These are phyloP conservation scores for Aspergillus viridinutans DNA, from an alignment of 2,329 filamentous ascomycete genomes.

Conservation along the genomic window DNA sequence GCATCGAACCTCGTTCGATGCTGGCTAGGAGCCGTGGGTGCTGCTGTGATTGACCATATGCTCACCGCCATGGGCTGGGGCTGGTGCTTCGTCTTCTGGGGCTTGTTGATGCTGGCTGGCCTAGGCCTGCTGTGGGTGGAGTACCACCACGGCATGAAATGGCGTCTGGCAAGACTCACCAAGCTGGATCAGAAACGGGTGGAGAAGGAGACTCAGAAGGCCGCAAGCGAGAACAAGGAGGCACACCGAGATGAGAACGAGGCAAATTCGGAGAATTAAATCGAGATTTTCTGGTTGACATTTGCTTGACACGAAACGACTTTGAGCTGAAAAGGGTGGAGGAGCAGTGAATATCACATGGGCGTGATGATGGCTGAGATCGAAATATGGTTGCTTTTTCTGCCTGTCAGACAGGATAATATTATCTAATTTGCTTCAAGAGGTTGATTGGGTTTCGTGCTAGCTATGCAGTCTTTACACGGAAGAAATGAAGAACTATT, in stretches of 20 bases:
- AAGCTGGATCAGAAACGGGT: constrained; percentile 8
- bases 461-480: neutral
- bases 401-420: neutral
- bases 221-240: constrained; percentile 4
- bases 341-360: neutral
- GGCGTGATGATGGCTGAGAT: too few relatives aligned
- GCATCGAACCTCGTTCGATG: constrained; percentile 28
- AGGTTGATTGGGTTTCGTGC: neutral
- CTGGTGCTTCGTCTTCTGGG: constrained; percentile 28
- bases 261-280: neutral
- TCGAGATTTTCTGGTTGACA: neutral
- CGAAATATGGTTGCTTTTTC: neutral
- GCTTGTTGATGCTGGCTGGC: constrained; percentile 10
- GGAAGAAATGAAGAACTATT: neutral
- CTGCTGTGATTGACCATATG: constrained; percentile 24
- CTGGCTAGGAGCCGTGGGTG: constrained; percentile 24
- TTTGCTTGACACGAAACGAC: neutral
- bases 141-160: constrained; percentile 14
- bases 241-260: constrained; percentile 1
- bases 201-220: constrained; percentile 7
- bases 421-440: neutral
- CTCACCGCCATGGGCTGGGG: constrained; percentile 22
- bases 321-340: neutral
- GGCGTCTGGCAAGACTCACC: constrained; percentile 6
- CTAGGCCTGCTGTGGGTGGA: constrained; percentile 17